phyloP scores from a whole-genome alignment of 2,329 filamentous ascomycete genomes.

The Alternaria triticina region DNA sequence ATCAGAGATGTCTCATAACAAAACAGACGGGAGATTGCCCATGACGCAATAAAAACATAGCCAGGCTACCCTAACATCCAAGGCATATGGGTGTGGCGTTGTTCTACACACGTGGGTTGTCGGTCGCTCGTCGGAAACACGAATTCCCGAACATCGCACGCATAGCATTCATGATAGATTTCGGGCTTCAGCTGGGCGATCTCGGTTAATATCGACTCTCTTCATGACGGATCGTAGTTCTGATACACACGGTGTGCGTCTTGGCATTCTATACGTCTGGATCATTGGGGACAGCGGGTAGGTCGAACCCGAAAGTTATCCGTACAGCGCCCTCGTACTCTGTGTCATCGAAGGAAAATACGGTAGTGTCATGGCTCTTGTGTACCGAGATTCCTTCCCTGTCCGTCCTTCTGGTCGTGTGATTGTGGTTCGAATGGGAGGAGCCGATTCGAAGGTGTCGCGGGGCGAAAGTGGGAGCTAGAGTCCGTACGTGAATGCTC shows the following conservation, averaged over 20 bases:
- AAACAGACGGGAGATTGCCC: background rate
- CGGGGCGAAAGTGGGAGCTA: background rate
- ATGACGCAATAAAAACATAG: background rate
- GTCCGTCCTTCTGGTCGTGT: background rate
- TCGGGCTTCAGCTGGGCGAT: background rate
- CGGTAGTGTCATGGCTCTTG: background rate
- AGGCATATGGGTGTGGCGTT: background rate
- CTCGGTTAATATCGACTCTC: background rate
- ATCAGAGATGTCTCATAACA: slow-evolving; percentile 15
- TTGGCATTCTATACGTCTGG: background rate
- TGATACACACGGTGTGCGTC: background rate
- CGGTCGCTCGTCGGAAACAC: slow-evolving; percentile 5
- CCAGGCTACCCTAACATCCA: background rate
- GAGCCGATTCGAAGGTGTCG: background rate
- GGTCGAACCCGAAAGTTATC: background rate
- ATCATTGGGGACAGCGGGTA: background rate
- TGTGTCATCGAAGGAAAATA: background rate
- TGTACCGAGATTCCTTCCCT: background rate
- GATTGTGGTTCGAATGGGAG: background rate
- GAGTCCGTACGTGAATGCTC: background rate
- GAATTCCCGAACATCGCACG: background rate
- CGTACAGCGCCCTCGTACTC: background rate
- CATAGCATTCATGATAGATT: background rate
- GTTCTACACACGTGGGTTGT: background rate
- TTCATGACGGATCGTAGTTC: background rate